Evolutionary conservation across 1,284 basidiomycete genomes (phyloP).

Genomic region (Cutaneotrichosporon dermatis): DNA sequence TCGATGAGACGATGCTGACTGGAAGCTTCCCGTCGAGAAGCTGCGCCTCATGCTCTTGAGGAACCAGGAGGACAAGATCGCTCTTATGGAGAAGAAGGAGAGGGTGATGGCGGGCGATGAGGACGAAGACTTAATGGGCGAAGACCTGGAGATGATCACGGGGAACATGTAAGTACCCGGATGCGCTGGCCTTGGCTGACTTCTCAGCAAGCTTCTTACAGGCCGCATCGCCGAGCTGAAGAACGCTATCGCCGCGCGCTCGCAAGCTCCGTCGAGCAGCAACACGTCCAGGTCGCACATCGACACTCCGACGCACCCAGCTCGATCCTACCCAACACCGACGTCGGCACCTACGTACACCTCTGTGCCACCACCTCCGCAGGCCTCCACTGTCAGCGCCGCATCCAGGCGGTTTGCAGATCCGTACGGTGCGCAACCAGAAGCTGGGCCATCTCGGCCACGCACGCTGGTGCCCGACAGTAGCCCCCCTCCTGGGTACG

Average conservation of each 20-base stretch:
- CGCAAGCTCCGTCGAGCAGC: constrained; percentile 30
- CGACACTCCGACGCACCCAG: constrained; percentile 2
- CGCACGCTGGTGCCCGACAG: constrained; percentile 5
- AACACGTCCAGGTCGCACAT: background rate
- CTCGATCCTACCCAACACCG: constrained; percentile 1
- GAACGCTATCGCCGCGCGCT: constrained; percentile 24
- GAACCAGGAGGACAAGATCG: constrained; percentile 32
- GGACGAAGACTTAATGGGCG: constrained; percentile 25
- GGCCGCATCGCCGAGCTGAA: constrained; percentile 39
- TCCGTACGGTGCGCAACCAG: background rate
- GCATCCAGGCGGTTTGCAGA: no score
- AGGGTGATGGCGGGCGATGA: background rate
- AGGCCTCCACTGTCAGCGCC: no score
- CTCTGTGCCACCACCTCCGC: background rate
- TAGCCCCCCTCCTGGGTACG: constrained; percentile 24
- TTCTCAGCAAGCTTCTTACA: constrained; percentile 22
- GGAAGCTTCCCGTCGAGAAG: constrained; percentile 27
- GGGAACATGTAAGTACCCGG: constrained; percentile 27
- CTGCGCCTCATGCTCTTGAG: constrained; percentile 32
- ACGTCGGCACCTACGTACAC: background rate
- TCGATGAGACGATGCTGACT: background rate
- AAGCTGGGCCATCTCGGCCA: constrained; percentile 9
- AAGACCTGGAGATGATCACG: constrained; percentile 36
- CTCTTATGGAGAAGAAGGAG: constrained; percentile 24
- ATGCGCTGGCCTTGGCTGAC: background rate